phyloP scores from a whole-genome alignment of 148 eudicot genomes.

The Vaccinium vitisidaea region DNA sequence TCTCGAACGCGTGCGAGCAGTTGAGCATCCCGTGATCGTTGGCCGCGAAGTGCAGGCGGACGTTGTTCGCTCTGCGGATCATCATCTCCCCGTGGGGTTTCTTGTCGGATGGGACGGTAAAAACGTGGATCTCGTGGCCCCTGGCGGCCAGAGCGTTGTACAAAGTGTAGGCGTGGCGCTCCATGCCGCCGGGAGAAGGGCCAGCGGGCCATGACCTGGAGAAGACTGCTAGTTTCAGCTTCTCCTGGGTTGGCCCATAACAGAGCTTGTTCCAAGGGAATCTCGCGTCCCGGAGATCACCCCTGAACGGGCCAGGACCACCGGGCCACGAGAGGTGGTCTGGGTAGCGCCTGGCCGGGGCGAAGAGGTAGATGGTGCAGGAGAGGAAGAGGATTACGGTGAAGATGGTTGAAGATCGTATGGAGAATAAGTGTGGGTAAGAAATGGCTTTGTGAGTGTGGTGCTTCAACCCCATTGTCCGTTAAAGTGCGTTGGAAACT shows the following conservation, averaged over 20 bases:
- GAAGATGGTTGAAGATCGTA: constrained; percentile 20
- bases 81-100: constrained; percentile 21
- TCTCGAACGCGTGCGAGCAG: constrained; percentile 19
- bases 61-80: neutral
- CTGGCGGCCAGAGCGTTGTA: constrained; percentile 21
- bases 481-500: neutral
- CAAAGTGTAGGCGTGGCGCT: constrained; percentile 39
- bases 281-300: constrained; percentile 19
- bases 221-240: constrained; percentile 38
- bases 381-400: constrained; percentile 21
- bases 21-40: constrained; percentile 20
- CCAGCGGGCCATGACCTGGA: constrained; percentile 33
- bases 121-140: constrained; percentile 42
- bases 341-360: neutral
- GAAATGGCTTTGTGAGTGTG: constrained; percentile 12
- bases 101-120: constrained; percentile 27
- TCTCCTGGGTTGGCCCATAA: constrained; percentile 16
- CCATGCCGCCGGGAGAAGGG: constrained; percentile 41
- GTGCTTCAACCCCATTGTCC: constrained; percentile 17
- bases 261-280: constrained; percentile 32
- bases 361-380: constrained; percentile 20
- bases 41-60: constrained; percentile 24
- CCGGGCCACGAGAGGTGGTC: neutral
- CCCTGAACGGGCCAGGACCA: neutral
- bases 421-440: constrained; percentile 6